Percentiles rank a stretch among this genome's conserved stretches.
Conservation (phyloP, 75 land plant species). For the Gnetum montanum region DNA sequence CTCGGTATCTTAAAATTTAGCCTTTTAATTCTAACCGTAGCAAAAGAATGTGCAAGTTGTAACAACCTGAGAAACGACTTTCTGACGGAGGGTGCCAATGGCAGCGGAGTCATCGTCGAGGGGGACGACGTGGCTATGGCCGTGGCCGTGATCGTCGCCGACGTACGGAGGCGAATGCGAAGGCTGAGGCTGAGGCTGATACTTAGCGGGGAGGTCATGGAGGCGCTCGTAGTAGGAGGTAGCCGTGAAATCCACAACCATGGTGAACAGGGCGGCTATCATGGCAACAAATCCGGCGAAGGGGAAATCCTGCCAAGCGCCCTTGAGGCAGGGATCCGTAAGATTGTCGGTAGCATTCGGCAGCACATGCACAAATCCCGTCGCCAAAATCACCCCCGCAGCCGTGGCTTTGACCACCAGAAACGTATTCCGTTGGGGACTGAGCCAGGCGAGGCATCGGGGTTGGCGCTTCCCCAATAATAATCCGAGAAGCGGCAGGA, state of each 20-base stretch:
- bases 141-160: too few species aligned
- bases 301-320: constrained; percentile 45
- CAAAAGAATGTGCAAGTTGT: too few species aligned
- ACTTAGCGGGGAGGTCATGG: too few species aligned
- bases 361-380: constrained; percentile 51
- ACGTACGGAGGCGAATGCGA: too few species aligned
- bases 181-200: too few species aligned
- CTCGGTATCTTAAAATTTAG: too few species aligned
- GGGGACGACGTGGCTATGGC: too few species aligned
- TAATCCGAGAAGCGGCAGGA: constrained; percentile 32
- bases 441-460: constrained; percentile 3
- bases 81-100: too few species aligned
- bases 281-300: constrained; percentile 62
- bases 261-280: constrained; percentile 34
- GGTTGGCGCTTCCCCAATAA: too few species aligned
- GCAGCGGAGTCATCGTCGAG: too few species aligned
- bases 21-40: too few species aligned
- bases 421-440: constrained; percentile 27
- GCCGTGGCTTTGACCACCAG: constrained; percentile 45
- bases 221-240: constrained; percentile 24
- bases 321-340: constrained; percentile 17
- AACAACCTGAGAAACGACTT: too few species aligned
- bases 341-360: constrained; percentile 35
- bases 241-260: constrained; percentile 35
- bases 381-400: constrained; percentile 56